phyloP scores from a whole-genome alignment of 2,329 filamentous ascomycete genomes.

The Colletotrichum sp. region DNA sequence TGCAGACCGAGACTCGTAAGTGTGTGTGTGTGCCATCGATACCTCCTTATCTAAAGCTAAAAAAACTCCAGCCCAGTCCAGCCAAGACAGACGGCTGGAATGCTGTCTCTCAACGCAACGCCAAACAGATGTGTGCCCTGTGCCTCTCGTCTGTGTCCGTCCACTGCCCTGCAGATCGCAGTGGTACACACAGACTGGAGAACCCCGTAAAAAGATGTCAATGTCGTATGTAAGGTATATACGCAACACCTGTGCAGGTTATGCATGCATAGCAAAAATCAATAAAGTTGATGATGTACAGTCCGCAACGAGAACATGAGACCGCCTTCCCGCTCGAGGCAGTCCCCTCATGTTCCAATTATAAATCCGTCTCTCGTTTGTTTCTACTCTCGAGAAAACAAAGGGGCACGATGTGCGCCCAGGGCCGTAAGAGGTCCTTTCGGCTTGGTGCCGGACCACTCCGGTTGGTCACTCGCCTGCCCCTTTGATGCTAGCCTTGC shows the following conservation, averaged over 20 bases:
- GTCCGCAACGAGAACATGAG: not conserved
- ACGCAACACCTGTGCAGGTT: not conserved
- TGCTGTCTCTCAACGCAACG: slow-evolving; percentile 21
- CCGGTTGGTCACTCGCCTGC: slow-evolving; percentile 17
- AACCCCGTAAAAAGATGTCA: not conserved
- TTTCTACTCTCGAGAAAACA: not conserved
- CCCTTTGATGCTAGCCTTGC: slow-evolving; percentile 33
- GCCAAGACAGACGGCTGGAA: slow-evolving; percentile 17
- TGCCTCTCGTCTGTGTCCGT: not conserved
- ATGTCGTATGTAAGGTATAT: not conserved
- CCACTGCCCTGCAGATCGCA: slow-evolving; percentile 1
- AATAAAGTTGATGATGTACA: not conserved
- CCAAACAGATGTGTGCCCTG: slow-evolving; percentile 1
- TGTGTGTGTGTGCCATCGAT: not conserved
- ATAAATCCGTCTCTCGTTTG: slow-evolving; percentile 10
- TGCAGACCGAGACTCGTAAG: not conserved
- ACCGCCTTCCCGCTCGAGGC: not conserved
- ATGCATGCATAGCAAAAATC: not conserved
- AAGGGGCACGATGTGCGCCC: not conserved
- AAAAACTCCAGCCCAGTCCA: not conserved
- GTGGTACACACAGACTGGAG: not conserved
- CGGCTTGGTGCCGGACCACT: not conserved
- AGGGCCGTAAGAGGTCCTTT: not conserved
- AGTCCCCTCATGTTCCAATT: slow-evolving; percentile 17
- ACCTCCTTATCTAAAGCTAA: slow-evolving; percentile 3